These are phyloP conservation scores for Dionaea muscipula DNA, from an alignment of 179 eudicot species.

Conservation along the genomic window DNA sequence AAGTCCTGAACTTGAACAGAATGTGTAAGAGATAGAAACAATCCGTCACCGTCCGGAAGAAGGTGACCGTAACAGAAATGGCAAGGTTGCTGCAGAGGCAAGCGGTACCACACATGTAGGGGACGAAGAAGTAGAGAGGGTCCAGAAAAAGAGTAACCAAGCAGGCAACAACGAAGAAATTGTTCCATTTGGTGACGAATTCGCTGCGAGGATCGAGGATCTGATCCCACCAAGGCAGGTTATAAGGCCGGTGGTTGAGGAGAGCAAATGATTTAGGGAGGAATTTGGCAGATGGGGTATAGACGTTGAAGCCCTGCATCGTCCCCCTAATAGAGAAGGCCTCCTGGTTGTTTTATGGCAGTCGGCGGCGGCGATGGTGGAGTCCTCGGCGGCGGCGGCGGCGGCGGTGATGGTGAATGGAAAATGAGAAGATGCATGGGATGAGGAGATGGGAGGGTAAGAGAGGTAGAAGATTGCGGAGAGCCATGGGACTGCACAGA, in stretches of 20 bases:
- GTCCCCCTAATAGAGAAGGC: background rate
- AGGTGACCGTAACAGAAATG: constrained; percentile 25
- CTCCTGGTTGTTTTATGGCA: background rate
- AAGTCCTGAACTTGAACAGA: constrained; percentile 55
- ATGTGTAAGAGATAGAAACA: constrained; percentile 45
- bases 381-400: background rate
- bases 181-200: constrained; percentile 51
- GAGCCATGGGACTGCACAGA: background rate
- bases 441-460: background rate
- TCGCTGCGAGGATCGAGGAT: constrained; percentile 56
- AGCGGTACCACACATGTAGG: constrained; percentile 44
- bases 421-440: background rate
- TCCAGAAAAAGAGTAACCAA: constrained; percentile 60
- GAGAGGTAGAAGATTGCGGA: constrained; percentile 1
- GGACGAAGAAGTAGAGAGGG: constrained; percentile 66
- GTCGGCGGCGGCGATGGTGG: background rate
- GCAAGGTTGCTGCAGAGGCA: constrained; percentile 33
- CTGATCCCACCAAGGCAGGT: constrained; percentile 25
- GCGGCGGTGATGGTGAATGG: background rate
- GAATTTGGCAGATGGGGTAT: constrained; percentile 14
- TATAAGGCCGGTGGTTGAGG: background rate
- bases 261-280: constrained; percentile 13
- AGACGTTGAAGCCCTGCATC: background rate
- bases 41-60: constrained; percentile 38
- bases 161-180: constrained; percentile 44